Conservation (phyloP, 805 yeast species). For the Yueomyces sinensis region DNA sequence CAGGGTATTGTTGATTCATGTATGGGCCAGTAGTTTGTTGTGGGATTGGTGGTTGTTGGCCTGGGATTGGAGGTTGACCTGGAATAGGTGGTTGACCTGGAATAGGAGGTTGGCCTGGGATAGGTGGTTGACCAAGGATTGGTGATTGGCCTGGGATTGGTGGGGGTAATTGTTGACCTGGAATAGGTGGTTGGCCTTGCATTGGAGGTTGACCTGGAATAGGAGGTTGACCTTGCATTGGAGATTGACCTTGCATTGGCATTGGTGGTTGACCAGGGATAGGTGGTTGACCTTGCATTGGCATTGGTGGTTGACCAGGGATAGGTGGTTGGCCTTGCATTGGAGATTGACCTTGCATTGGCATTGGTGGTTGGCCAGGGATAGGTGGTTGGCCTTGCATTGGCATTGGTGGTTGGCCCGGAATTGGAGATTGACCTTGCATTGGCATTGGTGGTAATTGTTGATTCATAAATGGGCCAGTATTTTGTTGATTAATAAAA, state of each 20-base stretch:
- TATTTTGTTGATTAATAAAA: no score
- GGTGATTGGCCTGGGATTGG: background rate
- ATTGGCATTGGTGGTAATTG: slow-evolving; percentile 4
- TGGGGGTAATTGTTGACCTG: slow-evolving; percentile 12
- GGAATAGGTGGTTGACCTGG: slow-evolving; percentile 3
- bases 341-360: slow-evolving; percentile 3
- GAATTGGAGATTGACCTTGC: no score
- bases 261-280: slow-evolving; percentile 1
- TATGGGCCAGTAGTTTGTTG: slow-evolving; percentile 1
- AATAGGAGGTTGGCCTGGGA: slow-evolving; percentile 1
- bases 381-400: slow-evolving; percentile 5
- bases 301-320: background rate
- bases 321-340: slow-evolving; percentile 3
- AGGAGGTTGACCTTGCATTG: slow-evolving; percentile 3
- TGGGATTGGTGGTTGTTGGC: background rate
- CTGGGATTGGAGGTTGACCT: background rate
- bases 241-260: slow-evolving; percentile 2
- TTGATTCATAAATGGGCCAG: no score
- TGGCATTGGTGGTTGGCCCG: no score
- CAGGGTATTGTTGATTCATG: no score
- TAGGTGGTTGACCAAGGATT: slow-evolving; percentile 7
- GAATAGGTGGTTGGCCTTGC: slow-evolving; percentile 1
- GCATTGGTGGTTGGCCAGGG: slow-evolving; percentile 1
- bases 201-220: slow-evolving; percentile 1
- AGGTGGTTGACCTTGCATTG: slow-evolving; percentile 3